Percentiles rank a stretch among this genome's conserved stretches.
Conservation (phyloP, 2,329 filamentous ascomycete genomes). For the Stagonosporopsis rhizophila region DNA sequence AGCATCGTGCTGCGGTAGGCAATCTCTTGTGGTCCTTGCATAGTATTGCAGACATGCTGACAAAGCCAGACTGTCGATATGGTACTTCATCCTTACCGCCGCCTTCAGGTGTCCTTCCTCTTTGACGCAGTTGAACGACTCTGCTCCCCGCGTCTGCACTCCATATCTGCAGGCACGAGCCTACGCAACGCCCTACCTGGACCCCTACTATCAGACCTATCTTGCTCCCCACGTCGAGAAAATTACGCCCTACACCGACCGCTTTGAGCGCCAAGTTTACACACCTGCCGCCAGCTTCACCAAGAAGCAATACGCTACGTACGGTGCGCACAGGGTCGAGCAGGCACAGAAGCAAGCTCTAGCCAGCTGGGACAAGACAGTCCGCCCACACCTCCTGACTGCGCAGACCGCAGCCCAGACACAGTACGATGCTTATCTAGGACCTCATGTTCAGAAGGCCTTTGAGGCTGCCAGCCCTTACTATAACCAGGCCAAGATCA, state of each 20-base stretch:
- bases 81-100: conserved; percentile 84
- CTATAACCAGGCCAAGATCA: conserved; percentile 69
- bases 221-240: conserved; percentile 81
- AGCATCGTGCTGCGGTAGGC: conserved; percentile 43
- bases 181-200: conserved; percentile 75
- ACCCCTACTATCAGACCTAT: conserved; percentile 86
- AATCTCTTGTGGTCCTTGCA: not conserved
- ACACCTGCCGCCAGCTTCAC: conserved; percentile 71
- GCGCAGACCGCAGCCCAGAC: conserved; percentile 67
- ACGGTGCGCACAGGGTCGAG: conserved; percentile 76
- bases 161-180: conserved; percentile 74
- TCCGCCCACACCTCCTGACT: conserved; percentile 76
- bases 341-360: conserved; percentile 71
- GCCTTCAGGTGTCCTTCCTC: conserved; percentile 82
- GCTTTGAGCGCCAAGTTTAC: conserved; percentile 67
- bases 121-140: conserved; percentile 69
- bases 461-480: conserved; percentile 71
- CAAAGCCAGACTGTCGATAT: conserved; percentile 69
- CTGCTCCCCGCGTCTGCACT: conserved; percentile 80
- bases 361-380: conserved; percentile 78
- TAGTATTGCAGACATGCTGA: conserved; percentile 16
- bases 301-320: conserved; percentile 66
- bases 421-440: conserved; percentile 74
- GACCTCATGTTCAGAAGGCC: conserved; percentile 74
- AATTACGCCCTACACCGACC: conserved; percentile 73